These are phyloP conservation scores for Pythium volutum DNA, from an alignment of 352 stramenopile species.

Conservation along the genomic window DNA sequence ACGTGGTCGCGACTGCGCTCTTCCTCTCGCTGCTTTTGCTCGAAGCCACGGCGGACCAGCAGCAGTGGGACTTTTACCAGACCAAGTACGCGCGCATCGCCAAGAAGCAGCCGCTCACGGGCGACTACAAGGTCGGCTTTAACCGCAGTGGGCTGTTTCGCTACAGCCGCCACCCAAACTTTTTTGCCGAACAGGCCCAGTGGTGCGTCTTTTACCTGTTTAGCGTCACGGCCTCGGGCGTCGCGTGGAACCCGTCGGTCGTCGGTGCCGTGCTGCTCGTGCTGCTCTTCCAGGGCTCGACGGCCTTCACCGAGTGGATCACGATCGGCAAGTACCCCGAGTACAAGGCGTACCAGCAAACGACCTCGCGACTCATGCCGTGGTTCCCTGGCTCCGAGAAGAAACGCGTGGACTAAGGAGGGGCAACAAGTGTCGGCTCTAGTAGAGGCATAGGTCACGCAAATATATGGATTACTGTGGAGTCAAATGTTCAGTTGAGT, in stretches of 20 bases:
- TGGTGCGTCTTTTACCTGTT: constrained; percentile 93
- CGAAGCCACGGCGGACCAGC: constrained; percentile 89
- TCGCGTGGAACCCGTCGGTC: constrained; percentile 66
- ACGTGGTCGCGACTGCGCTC: constrained; percentile 55
- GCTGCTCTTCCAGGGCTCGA: constrained; percentile 89
- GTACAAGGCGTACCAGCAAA: constrained; percentile 86
- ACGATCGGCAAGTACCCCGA: constrained; percentile 86
- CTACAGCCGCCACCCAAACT: constrained; percentile 93
- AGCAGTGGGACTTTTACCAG: constrained; percentile 90
- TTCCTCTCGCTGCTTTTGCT: constrained; percentile 73
- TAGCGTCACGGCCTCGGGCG: constrained; percentile 55
- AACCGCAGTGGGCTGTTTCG: constrained; percentile 87
- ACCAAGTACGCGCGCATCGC: constrained; percentile 74
- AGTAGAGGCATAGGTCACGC: not conserved
- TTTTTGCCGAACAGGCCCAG: constrained; percentile 87
- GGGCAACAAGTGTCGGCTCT: not conserved
- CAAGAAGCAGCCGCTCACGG: constrained; percentile 53
- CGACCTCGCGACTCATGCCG: constrained; percentile 60
- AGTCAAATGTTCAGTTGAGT: constrained; percentile 5
- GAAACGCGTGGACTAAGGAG: constrained; percentile 18
- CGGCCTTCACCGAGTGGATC: constrained; percentile 89
- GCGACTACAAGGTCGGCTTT: constrained; percentile 72
- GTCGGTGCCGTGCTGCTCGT: constrained; percentile 79
- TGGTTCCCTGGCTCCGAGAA: constrained; percentile 36
- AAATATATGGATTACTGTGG: not conserved